Base-by-base conservation (phyloP, 2,329 filamentous ascomycete genomes). In the Blumeria hordei region DNA sequence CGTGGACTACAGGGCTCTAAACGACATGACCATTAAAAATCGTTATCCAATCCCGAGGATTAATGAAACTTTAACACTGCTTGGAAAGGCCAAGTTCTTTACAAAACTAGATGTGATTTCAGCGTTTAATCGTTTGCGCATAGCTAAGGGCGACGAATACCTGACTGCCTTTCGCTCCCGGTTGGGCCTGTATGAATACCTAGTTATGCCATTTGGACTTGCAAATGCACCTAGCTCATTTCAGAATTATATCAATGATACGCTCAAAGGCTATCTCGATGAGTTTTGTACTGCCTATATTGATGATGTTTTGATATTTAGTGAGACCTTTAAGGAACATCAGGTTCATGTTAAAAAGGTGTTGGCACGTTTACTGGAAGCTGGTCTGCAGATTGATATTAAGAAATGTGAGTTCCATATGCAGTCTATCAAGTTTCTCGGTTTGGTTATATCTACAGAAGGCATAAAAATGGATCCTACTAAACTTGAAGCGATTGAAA, bases 251-350 rank as follows among this genome's bases (percentile, higher is more conserved):
- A 50, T 50, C 45, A 50, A 32, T 50, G 11, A 18, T 3, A 33
- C 45, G 4, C 33, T 50, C 6, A 28, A 10, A 32, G 45, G 18
- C 3, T 50, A 50, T 18, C 10, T 50, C 5, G 45, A 50, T 50
- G 21, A 50, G 2, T 50, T 50, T 34, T 50, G 45, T 33, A n/a
- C 18, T 2, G 10, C 45, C 3, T 50, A 50, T 18, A 33, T 50
- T 3, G 45, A 50, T 18, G 45, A 50, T 3, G 35, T 34, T 35
- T 10, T 45, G 33, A 57, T 60, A 3, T 54, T 59, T 10, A 53
- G 50, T 18, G 8, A 53, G 2, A 16, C 14, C 1, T 9, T 53
- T 6, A 14, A 53, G 16, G 34, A 37, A 37, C 50, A 53, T 21
- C 1, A 53, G 16, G 16, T 21, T 12, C 50, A 37, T 39, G 14